These are phyloP conservation scores for Lichtheimia ornata DNA, from an alignment of 371 early-diverging fungal genomes.

Conservation along the genomic window DNA sequence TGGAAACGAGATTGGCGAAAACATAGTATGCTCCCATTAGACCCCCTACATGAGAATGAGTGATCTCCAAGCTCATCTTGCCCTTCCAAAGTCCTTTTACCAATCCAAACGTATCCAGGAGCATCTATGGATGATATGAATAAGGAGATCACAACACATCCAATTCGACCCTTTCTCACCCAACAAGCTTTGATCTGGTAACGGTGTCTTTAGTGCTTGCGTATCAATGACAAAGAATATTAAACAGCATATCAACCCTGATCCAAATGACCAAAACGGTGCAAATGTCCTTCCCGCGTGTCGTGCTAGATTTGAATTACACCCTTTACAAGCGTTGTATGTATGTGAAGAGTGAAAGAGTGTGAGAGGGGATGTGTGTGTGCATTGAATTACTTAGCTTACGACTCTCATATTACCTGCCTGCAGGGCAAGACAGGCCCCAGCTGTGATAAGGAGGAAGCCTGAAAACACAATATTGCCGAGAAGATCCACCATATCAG, in stretches of 20 bases:
- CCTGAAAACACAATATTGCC: conserved; percentile 22
- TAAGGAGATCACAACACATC: neutral
- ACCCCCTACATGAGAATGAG: conserved; percentile 21
- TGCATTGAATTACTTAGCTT: neutral
- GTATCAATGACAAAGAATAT: conserved; percentile 37
- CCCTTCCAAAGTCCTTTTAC: conserved; percentile 9
- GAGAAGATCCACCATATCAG: conserved; percentile 19
- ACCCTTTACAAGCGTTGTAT: conserved; percentile 16
- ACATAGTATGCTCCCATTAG: conserved; percentile 29
- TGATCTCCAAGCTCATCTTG: neutral
- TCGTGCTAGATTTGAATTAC: conserved; percentile 27
- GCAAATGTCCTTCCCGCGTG: conserved; percentile 33
- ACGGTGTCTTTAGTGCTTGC: conserved; percentile 19
- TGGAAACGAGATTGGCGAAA: conserved; percentile 27
- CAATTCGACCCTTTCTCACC: conserved; percentile 5
- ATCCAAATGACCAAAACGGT: conserved; percentile 23
- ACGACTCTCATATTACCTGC: conserved; percentile 14
- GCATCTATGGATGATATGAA: conserved; percentile 15
- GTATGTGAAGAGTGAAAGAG: neutral
- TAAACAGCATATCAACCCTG: conserved; percentile 22
- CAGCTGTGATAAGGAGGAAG: conserved; percentile 26
- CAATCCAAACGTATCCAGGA: conserved; percentile 38
- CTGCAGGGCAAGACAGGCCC: conserved; percentile 25
- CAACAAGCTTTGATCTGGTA: conserved; percentile 17
- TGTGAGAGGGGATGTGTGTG: neutral